Evolutionary conservation across 371 early-diverging fungal species (phyloP).

Genomic region (Umbelopsis sp.): DNA sequence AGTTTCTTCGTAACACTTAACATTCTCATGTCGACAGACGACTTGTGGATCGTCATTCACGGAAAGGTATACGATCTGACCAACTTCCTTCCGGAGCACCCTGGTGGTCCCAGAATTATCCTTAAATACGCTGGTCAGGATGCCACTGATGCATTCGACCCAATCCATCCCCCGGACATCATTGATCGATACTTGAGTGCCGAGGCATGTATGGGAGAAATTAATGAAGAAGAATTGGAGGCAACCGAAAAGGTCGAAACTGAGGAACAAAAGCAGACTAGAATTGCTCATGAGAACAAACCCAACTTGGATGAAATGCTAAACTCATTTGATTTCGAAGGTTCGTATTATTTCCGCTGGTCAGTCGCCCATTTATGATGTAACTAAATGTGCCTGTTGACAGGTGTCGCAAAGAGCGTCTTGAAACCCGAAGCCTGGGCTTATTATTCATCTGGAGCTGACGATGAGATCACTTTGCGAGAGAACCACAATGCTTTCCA

Average conservation of each 20-base stretch:
- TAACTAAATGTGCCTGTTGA: neutral
- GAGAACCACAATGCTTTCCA: conserved; percentile 82
- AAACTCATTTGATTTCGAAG: conserved; percentile 78
- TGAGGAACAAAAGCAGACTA: conserved; percentile 41
- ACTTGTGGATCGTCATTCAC: conserved; percentile 86
- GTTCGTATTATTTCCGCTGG: conserved; percentile 25
- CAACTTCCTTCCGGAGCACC: conserved; percentile 70
- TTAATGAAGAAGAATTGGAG: conserved; percentile 43
- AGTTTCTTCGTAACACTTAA: too few relatives aligned
- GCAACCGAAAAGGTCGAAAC: conserved; percentile 30
- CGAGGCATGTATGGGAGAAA: conserved; percentile 54
- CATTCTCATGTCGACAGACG: conserved; percentile 34
- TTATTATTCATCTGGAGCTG: conserved; percentile 83
- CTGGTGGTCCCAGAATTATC: conserved; percentile 70
- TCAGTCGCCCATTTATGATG: neutral
- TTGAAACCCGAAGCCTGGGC: conserved; percentile 79
- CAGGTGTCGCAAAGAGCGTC: conserved; percentile 62
- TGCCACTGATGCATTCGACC: conserved; percentile 87
- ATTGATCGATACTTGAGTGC: conserved; percentile 58
- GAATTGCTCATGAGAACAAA: conserved; percentile 46
- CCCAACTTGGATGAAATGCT: conserved; percentile 68
- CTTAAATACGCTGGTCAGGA: conserved; percentile 76
- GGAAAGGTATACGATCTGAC: conserved; percentile 87
- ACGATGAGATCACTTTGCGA: conserved; percentile 81
- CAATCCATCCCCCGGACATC: conserved; percentile 59